phyloP scores from a whole-genome alignment of 2,329 filamentous ascomycete species.

The Arthroderma sp. region DNA sequence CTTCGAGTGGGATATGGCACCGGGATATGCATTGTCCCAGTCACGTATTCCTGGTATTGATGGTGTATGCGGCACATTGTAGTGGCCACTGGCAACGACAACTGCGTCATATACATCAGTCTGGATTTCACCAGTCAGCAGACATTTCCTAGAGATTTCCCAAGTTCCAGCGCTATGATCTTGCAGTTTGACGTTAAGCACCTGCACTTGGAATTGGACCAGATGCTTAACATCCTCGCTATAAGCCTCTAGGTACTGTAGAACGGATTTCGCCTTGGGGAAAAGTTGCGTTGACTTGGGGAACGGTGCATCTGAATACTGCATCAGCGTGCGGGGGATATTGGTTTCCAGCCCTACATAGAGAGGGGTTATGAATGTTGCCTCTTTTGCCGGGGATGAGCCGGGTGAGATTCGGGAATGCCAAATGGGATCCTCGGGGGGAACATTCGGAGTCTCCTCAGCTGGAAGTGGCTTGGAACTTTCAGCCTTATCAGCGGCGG shows the following conservation, averaged over 20 bases:
- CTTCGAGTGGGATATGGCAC: constrained; percentile 60
- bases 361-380: constrained; percentile 67
- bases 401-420: constrained; percentile 15
- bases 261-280: constrained; percentile 57
- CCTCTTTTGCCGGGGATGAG: constrained; percentile 19
- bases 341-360: constrained; percentile 78
- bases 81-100: constrained; percentile 64
- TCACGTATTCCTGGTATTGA: constrained; percentile 44
- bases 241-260: constrained; percentile 61
- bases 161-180: constrained; percentile 37
- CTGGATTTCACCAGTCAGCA: constrained; percentile 30
- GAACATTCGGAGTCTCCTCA: constrained; percentile 47
- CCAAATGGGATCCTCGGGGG: constrained; percentile 51
- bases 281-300: constrained; percentile 54
- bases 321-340: constrained; percentile 70
- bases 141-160: constrained; percentile 44
- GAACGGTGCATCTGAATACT: constrained; percentile 59
- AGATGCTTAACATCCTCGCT: constrained; percentile 52
- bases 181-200: constrained; percentile 44
- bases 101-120: constrained; percentile 56
- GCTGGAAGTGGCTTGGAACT: constrained; percentile 47
- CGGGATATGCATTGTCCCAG: constrained; percentile 49
- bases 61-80: constrained; percentile 55
- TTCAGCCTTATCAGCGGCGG: constrained; percentile 33
- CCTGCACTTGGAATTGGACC: constrained; percentile 57